A percentile compares a stretch with the other conserved stretches of the same genome.
Conservation (phyloP, 225 moss, liverwort and hornwort genomes). For the Bryum argenteum region DNA sequence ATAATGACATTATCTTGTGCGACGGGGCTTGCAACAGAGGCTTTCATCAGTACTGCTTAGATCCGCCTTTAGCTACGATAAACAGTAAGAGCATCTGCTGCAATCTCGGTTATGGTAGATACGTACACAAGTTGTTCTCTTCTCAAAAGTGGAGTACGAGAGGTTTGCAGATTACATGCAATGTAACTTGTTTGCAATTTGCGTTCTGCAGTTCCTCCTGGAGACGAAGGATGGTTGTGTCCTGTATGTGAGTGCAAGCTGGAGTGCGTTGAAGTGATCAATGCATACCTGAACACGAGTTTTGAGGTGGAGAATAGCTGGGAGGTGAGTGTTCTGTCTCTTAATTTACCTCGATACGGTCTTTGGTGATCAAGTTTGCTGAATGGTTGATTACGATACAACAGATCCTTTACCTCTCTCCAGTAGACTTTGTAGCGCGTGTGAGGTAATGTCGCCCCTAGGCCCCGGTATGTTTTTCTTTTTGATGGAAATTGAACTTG, state of each 20-base stretch:
- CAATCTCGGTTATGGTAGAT: conserved; percentile 16
- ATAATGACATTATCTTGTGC: conserved; percentile 96
- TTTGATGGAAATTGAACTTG: conserved; percentile 3
- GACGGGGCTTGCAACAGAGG: conserved; percentile 97
- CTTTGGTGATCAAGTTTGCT: not conserved
- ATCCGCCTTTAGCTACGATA: conserved; percentile 81
- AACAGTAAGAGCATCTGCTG: conserved; percentile 67
- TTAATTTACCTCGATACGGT: not conserved
- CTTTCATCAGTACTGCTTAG: conserved; percentile 89
- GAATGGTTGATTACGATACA: not conserved
- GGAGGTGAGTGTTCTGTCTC: conserved; percentile 58
- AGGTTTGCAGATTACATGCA: conserved; percentile 2
- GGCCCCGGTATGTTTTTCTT: conserved; percentile 14
- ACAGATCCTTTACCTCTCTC: not conserved
- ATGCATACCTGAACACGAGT: conserved; percentile 70
- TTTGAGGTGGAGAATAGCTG: conserved; percentile 86
- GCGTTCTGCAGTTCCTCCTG: conserved; percentile 80
- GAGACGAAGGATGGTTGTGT: conserved; percentile 97
- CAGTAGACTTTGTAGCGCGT: not conserved
- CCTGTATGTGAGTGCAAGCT: conserved; percentile 90
- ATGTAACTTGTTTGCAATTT: conserved; percentile 5
- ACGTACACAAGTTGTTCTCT: not conserved
- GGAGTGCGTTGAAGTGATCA: conserved; percentile 83
- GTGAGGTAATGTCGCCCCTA: not conserved
- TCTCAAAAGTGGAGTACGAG: not conserved